Conservation (phyloP, 352 stramenopile genomes). For the Phytopythium oedochilum region DNA sequence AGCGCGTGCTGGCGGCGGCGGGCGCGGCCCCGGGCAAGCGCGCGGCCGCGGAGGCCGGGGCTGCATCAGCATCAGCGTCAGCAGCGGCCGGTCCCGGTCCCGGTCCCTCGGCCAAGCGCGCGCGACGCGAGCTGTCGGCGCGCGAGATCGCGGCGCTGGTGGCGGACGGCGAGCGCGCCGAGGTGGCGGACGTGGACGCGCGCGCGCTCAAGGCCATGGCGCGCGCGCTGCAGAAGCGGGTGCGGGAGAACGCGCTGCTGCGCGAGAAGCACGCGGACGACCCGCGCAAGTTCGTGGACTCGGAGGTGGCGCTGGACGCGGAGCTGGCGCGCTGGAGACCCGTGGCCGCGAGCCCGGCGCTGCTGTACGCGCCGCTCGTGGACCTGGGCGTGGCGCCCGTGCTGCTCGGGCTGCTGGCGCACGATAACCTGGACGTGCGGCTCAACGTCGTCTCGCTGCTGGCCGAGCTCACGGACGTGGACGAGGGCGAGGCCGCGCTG, state of each 20-base stretch:
- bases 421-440: constrained; percentile 80
- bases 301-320: constrained; percentile 61
- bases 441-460: constrained; percentile 51
- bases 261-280: constrained; percentile 77
- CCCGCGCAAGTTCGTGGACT: constrained; percentile 80
- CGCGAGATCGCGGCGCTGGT: constrained; percentile 43
- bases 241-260: constrained; percentile 74
- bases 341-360: constrained; percentile 55
- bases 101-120: constrained; percentile 10
- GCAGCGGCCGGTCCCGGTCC: no score
- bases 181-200: constrained; percentile 53
- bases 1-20: constrained; percentile 41
- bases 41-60: not conserved
- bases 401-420: constrained; percentile 72
- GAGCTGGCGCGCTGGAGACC: constrained; percentile 53
- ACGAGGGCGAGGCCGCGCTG: constrained; percentile 37
- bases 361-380: constrained; percentile 50
- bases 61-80: not conserved
- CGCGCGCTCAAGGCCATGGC: constrained; percentile 70
- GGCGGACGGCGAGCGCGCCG: constrained; percentile 33
- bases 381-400: constrained; percentile 58
- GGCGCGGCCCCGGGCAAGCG: constrained; percentile 20
- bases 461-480: constrained; percentile 68
- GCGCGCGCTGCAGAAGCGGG: constrained; percentile 57
- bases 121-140: constrained; percentile 13